Base-by-base conservation (phyloP, 179 eudicot species). In the Nepenthes alata region DNA sequence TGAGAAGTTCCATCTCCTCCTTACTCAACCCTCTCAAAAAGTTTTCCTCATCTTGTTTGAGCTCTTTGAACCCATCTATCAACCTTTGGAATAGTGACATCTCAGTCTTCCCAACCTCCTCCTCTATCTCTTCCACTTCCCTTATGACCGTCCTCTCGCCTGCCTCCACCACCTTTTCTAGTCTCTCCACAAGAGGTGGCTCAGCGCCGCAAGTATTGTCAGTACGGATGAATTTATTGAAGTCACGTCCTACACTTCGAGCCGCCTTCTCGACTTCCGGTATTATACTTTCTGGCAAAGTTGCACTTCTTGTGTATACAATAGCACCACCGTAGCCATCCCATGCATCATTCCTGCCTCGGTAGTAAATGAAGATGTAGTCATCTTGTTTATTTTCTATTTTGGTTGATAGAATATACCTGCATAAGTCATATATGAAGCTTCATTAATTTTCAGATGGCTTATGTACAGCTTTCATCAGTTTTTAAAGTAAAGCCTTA, bases 291-390 rank as follows among this genome's bases (percentile, higher is more conserved):
- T 85, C 83, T 7, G 99, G 99, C 56, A 93, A 57, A 55, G 79
- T 82, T 66, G 85, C 58, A 70, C 91, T 87, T 77, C 97, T 82
- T 9, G 99, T 93, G 81, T 93, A 93, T 51, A 93, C 47, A 48
- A 93, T 77, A 50, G 99, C 83, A 3, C 99, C 99, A 47, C 99
- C 99, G 53, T 93, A 93, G 34, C 99, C 99, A 72, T 93, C 97
- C 99, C 99, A 93, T 36, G 99, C 99, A 44, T 93, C 99, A 55
- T 93, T 93, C 56, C 83, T 83, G 6, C 99, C 99, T 61, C 84
- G 68, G 56, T 93, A 93, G 72, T 93, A 93, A 5, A 93, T 91
- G 47, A 93, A 90, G 68, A 90, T 16, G 61, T 93, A 93, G 76
- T 93, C 99, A 54, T 90, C 99, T 44, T 86, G 86, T 62, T 80